Conservation (phyloP, 2,329 filamentous ascomycete genomes). For the Apiospora sp. region DNA sequence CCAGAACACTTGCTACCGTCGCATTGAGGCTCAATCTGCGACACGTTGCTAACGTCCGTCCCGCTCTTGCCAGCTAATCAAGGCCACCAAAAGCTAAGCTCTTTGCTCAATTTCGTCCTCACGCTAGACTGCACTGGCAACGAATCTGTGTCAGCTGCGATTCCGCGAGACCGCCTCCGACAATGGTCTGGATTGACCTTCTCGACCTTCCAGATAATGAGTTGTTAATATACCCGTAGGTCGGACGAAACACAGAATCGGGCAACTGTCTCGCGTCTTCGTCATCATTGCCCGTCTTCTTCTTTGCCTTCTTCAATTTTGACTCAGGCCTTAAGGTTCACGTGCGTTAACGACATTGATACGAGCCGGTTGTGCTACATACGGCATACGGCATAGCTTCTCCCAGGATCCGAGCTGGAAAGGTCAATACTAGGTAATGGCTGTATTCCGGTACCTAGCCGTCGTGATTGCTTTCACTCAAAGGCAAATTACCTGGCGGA, state of each 20-base stretch:
- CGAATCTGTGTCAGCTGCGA: neutral
- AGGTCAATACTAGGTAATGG: neutral
- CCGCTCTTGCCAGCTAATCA: conserved; percentile 19
- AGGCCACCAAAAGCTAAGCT: neutral
- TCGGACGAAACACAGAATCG: conserved; percentile 23
- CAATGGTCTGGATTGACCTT: neutral
- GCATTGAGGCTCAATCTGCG: conserved; percentile 25
- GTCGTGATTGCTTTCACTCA: neutral
- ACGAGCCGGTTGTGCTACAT: conserved; percentile 9
- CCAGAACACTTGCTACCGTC: conserved; percentile 13
- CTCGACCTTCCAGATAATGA: neutral
- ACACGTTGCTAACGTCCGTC: conserved; percentile 21
- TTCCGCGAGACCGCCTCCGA: neutral
- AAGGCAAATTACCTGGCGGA: neutral
- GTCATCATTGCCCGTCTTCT: neutral
- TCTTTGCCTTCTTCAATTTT: neutral
- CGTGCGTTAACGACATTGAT: conserved; percentile 19
- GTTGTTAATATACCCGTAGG: neutral
- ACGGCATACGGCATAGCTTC: neutral
- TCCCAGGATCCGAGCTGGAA: neutral
- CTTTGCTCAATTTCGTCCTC: neutral
- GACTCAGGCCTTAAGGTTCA: conserved; percentile 7
- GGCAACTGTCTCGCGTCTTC: conserved; percentile 13
- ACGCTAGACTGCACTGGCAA: conserved; percentile 6
- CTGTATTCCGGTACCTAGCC: conserved; percentile 8